These are phyloP conservation scores for Neocallimastix lanati DNA, from an alignment of 192 early-diverging fungal genomes.

Conservation along the genomic window DNA sequence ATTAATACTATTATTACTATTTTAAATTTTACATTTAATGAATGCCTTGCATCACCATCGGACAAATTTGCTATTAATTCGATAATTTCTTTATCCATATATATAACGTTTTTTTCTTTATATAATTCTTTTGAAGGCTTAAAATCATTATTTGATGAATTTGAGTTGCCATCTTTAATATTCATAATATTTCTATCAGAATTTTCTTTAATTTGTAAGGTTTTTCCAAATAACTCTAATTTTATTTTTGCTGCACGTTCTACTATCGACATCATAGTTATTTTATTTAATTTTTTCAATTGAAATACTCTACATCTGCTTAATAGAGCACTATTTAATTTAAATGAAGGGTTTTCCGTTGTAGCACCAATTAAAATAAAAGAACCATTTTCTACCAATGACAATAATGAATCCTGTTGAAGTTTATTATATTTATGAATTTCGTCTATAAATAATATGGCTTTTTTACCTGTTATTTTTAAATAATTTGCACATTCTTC, in stretches of 20 bases:
- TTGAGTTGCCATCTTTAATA: no score
- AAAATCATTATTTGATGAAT: neutral
- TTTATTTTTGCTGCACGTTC: constrained; percentile 32
- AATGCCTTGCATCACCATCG: constrained; percentile 63
- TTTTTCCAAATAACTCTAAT: constrained; percentile 9
- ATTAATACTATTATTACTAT: constrained; percentile 10
- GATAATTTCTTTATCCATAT: constrained; percentile 17
- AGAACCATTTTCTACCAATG: neutral
- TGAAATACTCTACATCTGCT: constrained; percentile 62
- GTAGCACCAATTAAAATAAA: constrained; percentile 28
- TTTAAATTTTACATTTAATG: constrained; percentile 47
- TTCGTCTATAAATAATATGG: neutral
- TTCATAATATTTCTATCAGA: no score
- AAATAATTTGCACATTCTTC: neutral
- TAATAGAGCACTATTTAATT: constrained; percentile 61
- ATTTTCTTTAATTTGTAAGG: no score
- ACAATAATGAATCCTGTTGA: neutral
- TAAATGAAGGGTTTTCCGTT: constrained; percentile 71
- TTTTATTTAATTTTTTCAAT: constrained; percentile 37
- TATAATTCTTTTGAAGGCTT: constrained; percentile 5
- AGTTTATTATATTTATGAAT: neutral
- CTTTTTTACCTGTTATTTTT: neutral
- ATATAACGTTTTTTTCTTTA: neutral
- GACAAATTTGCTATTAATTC: constrained; percentile 39
- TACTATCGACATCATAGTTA: constrained; percentile 43